A percentile compares a stretch with the other conserved stretches of the same genome.
Evolutionary conservation across 331 rosid species (phyloP).

Genomic region (Prunus yedoensis): DNA sequence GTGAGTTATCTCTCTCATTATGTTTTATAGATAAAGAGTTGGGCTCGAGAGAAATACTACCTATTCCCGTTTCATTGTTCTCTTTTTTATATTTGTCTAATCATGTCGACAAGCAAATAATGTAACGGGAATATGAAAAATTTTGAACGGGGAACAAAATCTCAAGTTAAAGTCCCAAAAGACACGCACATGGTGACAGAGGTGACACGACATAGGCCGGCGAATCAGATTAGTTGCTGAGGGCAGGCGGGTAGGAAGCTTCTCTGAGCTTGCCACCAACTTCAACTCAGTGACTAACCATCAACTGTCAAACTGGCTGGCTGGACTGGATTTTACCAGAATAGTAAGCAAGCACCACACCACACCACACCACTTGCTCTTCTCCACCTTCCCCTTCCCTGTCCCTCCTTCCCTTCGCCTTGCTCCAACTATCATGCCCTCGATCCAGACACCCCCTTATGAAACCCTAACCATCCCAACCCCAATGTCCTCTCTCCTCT

Average conservation of each 20-base stretch:
- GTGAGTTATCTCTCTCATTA: too few relatives aligned
- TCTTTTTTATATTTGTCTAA: too few relatives aligned
- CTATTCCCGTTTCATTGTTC: too few relatives aligned
- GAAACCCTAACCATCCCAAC: conserved; percentile 16
- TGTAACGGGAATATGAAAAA: too few relatives aligned
- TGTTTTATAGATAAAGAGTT: too few relatives aligned
- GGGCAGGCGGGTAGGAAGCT: background rate
- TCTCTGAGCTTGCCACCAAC: background rate
- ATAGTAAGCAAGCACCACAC: background rate
- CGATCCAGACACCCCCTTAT: background rate
- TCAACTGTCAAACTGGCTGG: conserved; percentile 9
- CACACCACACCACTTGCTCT: too few relatives aligned
- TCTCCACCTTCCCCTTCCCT: background rate
- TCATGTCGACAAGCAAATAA: too few relatives aligned
- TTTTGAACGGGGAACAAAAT: too few relatives aligned
- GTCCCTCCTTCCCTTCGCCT: background rate
- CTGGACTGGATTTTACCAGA: background rate
- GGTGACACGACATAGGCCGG: background rate
- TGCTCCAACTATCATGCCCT: too few relatives aligned
- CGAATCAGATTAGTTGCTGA: too few relatives aligned
- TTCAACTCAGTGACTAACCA: background rate
- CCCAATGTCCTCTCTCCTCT: conserved; percentile 2
- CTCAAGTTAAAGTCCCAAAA: background rate
- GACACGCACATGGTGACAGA: background rate
- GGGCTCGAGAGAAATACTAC: too few relatives aligned